phyloP scores from a whole-genome alignment of 1,284 basidiomycete species.

The Microbotryomycetes sp. region DNA sequence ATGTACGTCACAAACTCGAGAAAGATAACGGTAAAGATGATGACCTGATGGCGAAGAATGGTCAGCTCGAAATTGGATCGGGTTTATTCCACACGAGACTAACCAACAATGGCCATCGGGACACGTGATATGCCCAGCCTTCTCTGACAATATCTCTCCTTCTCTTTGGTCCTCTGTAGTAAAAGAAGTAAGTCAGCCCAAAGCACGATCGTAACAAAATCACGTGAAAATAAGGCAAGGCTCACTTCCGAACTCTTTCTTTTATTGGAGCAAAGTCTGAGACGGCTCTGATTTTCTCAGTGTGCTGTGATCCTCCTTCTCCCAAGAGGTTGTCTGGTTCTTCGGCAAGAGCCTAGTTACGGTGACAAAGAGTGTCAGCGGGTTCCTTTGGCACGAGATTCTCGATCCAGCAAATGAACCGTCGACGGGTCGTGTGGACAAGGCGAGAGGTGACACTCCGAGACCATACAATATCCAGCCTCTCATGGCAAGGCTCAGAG shows the following conservation, averaged over 20 bases:
- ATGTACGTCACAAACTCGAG: constrained; percentile 79
- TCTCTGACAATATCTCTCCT: constrained; percentile 46
- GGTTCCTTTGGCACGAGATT: not conserved
- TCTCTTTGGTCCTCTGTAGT: constrained; percentile 46
- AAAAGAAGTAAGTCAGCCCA: not conserved
- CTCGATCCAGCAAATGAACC: too few species aligned
- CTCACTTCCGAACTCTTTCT: constrained; percentile 62
- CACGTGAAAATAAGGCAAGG: constrained; percentile 7
- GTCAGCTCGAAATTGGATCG: not conserved
- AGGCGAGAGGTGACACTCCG: not conserved
- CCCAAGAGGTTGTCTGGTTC: not conserved
- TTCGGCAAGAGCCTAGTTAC: constrained; percentile 16
- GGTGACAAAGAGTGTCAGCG: too few species aligned
- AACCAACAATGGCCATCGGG: constrained; percentile 85
- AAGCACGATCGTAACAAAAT: not conserved
- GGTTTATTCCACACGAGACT: constrained; percentile 36
- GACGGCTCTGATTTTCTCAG: constrained; percentile 74
- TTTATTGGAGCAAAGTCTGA: constrained; percentile 92
- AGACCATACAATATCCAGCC: not conserved
- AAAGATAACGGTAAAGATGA: constrained; percentile 79
- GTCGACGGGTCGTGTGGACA: not conserved
- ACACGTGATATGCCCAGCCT: constrained; percentile 71
- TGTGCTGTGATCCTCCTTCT: constrained; percentile 37
- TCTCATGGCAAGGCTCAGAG: too few species aligned
- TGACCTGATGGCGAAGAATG: constrained; percentile 47